phyloP scores from a whole-genome alignment of 2,329 filamentous ascomycete genomes.

The Nemania abortiva region DNA sequence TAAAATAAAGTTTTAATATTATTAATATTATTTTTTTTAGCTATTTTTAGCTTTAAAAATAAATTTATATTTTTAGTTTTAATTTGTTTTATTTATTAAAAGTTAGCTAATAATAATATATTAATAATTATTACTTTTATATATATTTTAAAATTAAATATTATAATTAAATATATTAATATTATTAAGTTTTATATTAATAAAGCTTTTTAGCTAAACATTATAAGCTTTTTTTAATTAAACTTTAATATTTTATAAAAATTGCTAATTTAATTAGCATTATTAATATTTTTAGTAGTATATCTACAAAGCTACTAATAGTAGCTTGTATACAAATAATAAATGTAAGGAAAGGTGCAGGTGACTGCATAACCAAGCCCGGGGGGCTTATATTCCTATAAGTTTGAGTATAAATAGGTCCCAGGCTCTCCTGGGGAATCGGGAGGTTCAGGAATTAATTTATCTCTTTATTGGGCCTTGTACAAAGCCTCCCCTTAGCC shows the following conservation, averaged over 20 bases:
- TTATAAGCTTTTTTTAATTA: constrained; percentile 11
- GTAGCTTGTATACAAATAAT: constrained; percentile 23
- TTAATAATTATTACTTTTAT: constrained; percentile 13
- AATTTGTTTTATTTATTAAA: constrained; percentile 1
- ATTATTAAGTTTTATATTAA: constrained; percentile 13
- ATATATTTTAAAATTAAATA: constrained; percentile 11
- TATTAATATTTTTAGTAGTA: constrained; percentile 14
- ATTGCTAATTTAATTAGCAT: constrained; percentile 3
- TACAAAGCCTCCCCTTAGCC: no score
- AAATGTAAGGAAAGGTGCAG: constrained; percentile 18
- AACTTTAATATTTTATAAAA: constrained; percentile 20
- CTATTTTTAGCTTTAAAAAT: constrained; percentile 24
- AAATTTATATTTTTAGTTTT: constrained; percentile 10
- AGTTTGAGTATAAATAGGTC: no score
- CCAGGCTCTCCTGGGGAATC: no score
- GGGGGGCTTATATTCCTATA: no score
- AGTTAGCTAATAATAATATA: constrained; percentile 17
- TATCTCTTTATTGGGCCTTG: no score
- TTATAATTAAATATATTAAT: constrained; percentile 9
- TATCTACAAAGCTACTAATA: constrained; percentile 3
- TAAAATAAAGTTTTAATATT: constrained; percentile 15
- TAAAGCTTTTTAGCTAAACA: neutral
- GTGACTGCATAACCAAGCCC: no score
- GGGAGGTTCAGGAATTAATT: no score
- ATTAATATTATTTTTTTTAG: constrained; percentile 11